Base-by-base conservation (phyloP, 2,329 filamentous ascomycete genomes). In the Neurospora sp. region DNA sequence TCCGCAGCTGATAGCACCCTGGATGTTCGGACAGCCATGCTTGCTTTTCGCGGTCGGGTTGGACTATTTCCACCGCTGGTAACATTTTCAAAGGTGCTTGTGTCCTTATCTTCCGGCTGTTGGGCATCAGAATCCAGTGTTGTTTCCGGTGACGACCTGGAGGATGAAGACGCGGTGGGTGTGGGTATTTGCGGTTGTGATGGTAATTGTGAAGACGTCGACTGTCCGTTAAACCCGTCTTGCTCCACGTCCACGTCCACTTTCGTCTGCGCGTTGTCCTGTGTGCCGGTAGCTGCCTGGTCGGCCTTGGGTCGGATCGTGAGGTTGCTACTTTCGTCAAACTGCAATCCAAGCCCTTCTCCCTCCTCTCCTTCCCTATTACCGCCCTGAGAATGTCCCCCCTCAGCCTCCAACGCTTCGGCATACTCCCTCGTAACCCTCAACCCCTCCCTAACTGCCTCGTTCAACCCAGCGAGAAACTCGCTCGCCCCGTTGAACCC, bases 401-500 rank as follows among this genome's bases (percentile, higher is more conserved):
- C 52, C 52, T 36, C 52, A 6, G 52, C 52, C 52, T 62, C 52
- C 52, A 62, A 33, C 1, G 52, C 52, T 1, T 33, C 52, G 7
- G 52, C 52, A 33, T 62, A 62, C 52, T 62, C 52, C 15, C 52
- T 62, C 1, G 52, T 62, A 1, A 62, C 23, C 39, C 82, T 78
- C 58, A 88, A 78, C 17, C 83, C 83, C 70, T 84, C 80, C 70
- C 84, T 83, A 1, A 88, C 76, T 69, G 81, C 80, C 67, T 81
- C 81, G 68, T 88, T 82, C 67, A 90, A 80, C 1, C 80, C 80
- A 11, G 82, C 78, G 75, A 90, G 80, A 71, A 87, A 87, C 2
- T 82, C 81, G 69, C 81, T 84, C 0, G 88, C 88, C 10, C 77
- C 75, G 0, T 74, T 76, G 71, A 89, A 90, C 38, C 82, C 81